Percentiles rank a stretch among this genome's conserved stretches.
Conservation (phyloP, 2,329 filamentous ascomycete genomes). For the Fusarium nelsonii region DNA sequence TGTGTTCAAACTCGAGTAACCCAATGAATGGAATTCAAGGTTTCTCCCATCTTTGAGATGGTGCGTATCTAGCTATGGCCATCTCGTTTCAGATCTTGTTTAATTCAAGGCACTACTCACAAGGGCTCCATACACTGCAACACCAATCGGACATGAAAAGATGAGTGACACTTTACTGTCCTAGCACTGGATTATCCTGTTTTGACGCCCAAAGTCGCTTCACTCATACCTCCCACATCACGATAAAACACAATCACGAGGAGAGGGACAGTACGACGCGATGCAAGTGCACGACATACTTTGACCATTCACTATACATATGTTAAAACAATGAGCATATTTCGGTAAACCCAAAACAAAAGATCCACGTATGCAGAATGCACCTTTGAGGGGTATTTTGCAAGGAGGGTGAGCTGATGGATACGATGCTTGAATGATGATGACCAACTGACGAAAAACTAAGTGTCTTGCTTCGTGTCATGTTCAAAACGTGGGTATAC, state of each 20-base stretch:
- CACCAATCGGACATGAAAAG: constrained; percentile 6
- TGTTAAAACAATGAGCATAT: neutral
- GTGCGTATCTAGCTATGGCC: constrained; percentile 12
- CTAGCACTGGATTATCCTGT: constrained; percentile 13
- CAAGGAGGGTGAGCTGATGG: constrained; percentile 26
- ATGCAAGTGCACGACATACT: neutral
- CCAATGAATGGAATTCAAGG: constrained; percentile 13
- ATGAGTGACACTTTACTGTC: constrained; percentile 2
- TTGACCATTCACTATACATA: neutral
- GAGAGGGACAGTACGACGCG: neutral
- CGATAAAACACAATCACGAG: neutral
- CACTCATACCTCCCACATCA: constrained; percentile 17
- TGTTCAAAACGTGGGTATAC: constrained; percentile 18
- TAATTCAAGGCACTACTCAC: constrained; percentile 11
- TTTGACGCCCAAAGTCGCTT: constrained; percentile 1
- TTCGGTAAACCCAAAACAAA: constrained; percentile 17
- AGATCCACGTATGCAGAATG: constrained; percentile 29
- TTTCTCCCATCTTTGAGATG: constrained; percentile 22
- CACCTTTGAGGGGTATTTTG: constrained; percentile 18
- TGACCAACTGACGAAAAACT: constrained; percentile 29
- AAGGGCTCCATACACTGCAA: constrained; percentile 6
- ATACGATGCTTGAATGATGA: constrained; percentile 29
- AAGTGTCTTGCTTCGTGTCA: constrained; percentile 6
- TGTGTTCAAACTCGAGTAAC: neutral
- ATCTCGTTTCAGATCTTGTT: constrained; percentile 30